Evolutionary conservation across 73 alveolate species (phyloP).

Genomic region (Paramecium sonneborni): DNA sequence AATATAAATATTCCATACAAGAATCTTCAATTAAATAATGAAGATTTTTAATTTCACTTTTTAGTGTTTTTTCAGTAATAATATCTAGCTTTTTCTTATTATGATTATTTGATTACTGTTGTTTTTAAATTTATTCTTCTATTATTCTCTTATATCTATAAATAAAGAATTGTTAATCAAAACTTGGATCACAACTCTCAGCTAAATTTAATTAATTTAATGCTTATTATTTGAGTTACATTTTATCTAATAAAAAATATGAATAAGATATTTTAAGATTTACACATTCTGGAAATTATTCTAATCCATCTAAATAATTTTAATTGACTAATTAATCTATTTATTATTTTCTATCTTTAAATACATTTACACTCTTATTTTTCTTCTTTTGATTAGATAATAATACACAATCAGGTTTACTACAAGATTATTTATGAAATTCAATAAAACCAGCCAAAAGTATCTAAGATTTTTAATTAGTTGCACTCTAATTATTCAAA

Average conservation of each 20-base stretch:
- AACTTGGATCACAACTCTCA: conserved; percentile 6
- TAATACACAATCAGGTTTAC: conserved; percentile 1
- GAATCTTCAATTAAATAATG: neutral
- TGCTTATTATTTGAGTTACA: conserved; percentile 20
- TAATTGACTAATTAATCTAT: neutral
- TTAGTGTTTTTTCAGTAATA: neutral
- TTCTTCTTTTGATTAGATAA: neutral
- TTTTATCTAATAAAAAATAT: conserved; percentile 24
- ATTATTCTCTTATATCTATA: conserved; percentile 35
- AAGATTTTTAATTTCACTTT: neutral
- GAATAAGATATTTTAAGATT: neutral
- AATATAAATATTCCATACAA: conserved; percentile 1
- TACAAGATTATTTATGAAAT: conserved; percentile 41
- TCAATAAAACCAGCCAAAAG: conserved; percentile 17
- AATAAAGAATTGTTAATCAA: conserved; percentile 31
- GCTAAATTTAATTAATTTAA: neutral
- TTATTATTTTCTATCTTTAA: neutral
- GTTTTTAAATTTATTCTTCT: conserved; percentile 20
- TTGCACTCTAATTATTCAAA: neutral
- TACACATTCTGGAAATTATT: conserved; percentile 35
- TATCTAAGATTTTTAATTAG: neutral
- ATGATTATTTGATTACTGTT: neutral
- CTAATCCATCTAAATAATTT: neutral
- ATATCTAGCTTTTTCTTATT: neutral
- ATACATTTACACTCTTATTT: neutral